A percentile compares a stretch with the other conserved stretches of the same genome.
Evolutionary conservation across 169 alveolate genomes (phyloP).

Genomic region (Plasmodium cynomolgi): DNA sequence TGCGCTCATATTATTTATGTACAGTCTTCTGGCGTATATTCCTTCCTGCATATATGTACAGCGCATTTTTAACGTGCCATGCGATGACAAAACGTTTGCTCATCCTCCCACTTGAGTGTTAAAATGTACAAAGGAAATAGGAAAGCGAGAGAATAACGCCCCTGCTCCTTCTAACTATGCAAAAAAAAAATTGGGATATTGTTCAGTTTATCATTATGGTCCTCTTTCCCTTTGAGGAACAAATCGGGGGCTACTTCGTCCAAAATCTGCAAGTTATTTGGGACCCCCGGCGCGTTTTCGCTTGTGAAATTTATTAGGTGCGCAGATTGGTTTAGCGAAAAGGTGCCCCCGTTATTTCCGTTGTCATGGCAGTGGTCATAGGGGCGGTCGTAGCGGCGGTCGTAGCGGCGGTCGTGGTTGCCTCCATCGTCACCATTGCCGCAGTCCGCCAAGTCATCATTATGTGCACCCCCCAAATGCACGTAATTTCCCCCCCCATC

Average conservation of each 20-base stretch:
- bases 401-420: background rate
- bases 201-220: constrained; percentile 6
- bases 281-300: background rate
- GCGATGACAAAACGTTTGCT: background rate
- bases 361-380: background rate
- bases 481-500: background rate
- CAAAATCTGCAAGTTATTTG: constrained; percentile 37
- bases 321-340: background rate
- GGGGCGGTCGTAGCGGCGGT: background rate
- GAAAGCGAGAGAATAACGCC: background rate
- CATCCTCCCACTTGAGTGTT: background rate
- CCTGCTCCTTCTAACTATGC: constrained; percentile 16
- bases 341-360: background rate
- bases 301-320: constrained; percentile 15
- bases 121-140: no score
- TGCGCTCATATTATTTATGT: background rate
- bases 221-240: constrained; percentile 1
- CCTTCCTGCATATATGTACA: background rate
- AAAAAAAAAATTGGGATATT: constrained; percentile 57
- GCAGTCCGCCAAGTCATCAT: background rate
- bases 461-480: background rate
- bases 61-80: background rate
- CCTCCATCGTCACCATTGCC: background rate
- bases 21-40: background rate
- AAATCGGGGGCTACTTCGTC: constrained; percentile 25